phyloP scores from a whole-genome alignment of 1,284 basidiomycete genomes.

The Jaminaea rosea region DNA sequence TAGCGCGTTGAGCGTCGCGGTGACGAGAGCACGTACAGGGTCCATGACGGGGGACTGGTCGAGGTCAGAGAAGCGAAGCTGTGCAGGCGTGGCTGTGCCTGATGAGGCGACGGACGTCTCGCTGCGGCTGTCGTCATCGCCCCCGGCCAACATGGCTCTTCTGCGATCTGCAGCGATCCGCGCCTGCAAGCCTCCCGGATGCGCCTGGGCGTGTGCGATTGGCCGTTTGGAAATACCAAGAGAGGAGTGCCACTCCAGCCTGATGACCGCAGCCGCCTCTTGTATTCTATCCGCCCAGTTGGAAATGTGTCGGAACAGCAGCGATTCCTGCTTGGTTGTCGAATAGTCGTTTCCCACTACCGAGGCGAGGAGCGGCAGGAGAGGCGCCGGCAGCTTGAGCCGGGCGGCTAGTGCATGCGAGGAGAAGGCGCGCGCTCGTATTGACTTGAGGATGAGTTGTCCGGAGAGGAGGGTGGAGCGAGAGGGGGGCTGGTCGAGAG shows the following conservation, averaged over 20 bases:
- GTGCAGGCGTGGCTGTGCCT: slow-evolving; percentile 22
- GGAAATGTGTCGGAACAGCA: slow-evolving; percentile 23
- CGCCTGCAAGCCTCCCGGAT: too few relatives aligned
- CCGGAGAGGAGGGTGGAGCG: too few relatives aligned
- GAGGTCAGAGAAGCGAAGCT: too few relatives aligned
- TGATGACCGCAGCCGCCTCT: slow-evolving; percentile 18
- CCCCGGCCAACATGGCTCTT: too few relatives aligned
- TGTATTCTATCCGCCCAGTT: slow-evolving; percentile 16
- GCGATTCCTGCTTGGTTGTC: slow-evolving; percentile 14
- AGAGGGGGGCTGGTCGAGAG: neutral
- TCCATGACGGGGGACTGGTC: slow-evolving; percentile 11
- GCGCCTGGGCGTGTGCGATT: too few relatives aligned
- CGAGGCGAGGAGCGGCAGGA: slow-evolving; percentile 31
- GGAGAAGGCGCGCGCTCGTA: slow-evolving; percentile 14
- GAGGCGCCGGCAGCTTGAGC: slow-evolving; percentile 19
- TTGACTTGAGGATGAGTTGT: neutral
- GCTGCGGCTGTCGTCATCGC: slow-evolving; percentile 1
- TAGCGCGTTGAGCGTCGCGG: slow-evolving; percentile 15
- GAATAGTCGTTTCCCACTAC: slow-evolving; percentile 38
- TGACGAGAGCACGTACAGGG: slow-evolving; percentile 30
- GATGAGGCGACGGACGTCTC: slow-evolving; percentile 14
- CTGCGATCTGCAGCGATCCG: too few relatives aligned
- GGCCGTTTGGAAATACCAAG: too few relatives aligned
- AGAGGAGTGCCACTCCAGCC: slow-evolving; percentile 16
- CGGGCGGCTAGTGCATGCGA: slow-evolving; percentile 21